Evolutionary conservation across 1,139 yeast species (phyloP).

Genomic region (Suhomyces wounanorum): DNA sequence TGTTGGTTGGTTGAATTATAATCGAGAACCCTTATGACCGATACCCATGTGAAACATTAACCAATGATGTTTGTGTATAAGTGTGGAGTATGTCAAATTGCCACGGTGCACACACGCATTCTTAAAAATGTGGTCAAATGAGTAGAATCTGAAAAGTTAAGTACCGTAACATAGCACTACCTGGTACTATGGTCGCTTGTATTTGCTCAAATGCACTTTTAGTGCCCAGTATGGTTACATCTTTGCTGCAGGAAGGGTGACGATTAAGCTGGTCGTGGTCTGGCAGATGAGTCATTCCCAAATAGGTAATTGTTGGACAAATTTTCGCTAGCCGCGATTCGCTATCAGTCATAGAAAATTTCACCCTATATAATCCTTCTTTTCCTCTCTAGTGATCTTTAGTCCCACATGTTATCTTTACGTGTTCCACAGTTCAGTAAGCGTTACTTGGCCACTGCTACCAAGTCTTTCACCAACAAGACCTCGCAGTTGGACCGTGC

Average conservation of each 20-base stretch:
- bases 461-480: conserved; percentile 35
- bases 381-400: conserved; percentile 6
- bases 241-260: conserved; percentile 2
- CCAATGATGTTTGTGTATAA: background rate
- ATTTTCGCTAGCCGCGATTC: conserved; percentile 43
- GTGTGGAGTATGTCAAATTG: background rate
- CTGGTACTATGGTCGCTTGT: background rate
- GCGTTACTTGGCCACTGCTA: conserved; percentile 44
- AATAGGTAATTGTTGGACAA: conserved; percentile 31
- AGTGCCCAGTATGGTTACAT: background rate
- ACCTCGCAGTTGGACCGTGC: conserved; percentile 69
- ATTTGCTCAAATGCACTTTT: background rate
- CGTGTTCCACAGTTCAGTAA: conserved; percentile 10
- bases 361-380: conserved; percentile 9
- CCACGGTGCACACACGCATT: background rate
- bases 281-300: conserved; percentile 26
- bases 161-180: background rate
- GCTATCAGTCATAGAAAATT: conserved; percentile 27
- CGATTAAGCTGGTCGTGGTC: conserved; percentile 5
- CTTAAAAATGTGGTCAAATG: background rate
- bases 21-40: background rate
- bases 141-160: background rate
- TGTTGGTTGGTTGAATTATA: conserved; percentile 36
- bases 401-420: conserved; percentile 7
- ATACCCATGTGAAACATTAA: background rate